A percentile compares a stretch with the other conserved stretches of the same genome.
phyloP scores from a whole-genome alignment of 2,329 filamentous ascomycete genomes.

The Zasmidium citrigriseum region DNA sequence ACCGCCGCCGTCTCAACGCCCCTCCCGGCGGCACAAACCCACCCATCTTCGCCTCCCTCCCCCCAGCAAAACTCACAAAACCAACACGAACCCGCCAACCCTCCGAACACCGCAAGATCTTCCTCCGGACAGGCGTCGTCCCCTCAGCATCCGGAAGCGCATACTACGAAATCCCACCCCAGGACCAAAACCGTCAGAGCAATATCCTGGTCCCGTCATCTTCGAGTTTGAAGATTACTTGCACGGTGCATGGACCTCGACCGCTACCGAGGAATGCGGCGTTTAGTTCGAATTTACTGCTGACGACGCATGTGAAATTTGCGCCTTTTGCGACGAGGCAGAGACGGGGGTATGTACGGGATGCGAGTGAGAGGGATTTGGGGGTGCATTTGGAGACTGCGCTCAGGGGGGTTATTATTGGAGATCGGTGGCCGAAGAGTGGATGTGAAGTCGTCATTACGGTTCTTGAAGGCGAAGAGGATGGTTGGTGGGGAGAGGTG shows the following conservation, averaged over 20 bases:
- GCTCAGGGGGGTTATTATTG: conserved; percentile 83
- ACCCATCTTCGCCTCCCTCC: conserved; percentile 66
- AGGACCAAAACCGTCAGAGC: conserved; percentile 36
- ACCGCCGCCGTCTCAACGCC: conserved; percentile 87
- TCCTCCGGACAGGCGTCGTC: conserved; percentile 86
- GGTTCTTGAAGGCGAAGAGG: conserved; percentile 89
- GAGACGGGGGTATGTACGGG: conserved; percentile 81
- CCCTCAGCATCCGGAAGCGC: conserved; percentile 93
- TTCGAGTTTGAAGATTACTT: conserved; percentile 83
- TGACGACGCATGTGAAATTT: conserved; percentile 94
- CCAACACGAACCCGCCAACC: conserved; percentile 62
- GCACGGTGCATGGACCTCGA: conserved; percentile 89
- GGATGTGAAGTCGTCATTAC: conserved; percentile 94
- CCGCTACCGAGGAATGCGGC: conserved; percentile 85
- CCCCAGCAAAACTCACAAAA: conserved; percentile 46
- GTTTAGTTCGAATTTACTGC: conserved; percentile 88
- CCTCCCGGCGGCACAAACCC: conserved; percentile 75
- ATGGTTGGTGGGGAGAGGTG: conserved; percentile 64
- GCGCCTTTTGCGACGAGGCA: conserved; percentile 87
- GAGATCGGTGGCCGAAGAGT: conserved; percentile 97
- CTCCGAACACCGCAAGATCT: conserved; percentile 80
- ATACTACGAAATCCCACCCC: conserved; percentile 66
- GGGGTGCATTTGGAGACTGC: conserved; percentile 90
- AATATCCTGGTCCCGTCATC: conserved; percentile 54
- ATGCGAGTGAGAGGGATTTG: conserved; percentile 83